These are phyloP conservation scores for Ustilago loliicola DNA, from an alignment of 1,284 basidiomycete species.

Conservation along the genomic window DNA sequence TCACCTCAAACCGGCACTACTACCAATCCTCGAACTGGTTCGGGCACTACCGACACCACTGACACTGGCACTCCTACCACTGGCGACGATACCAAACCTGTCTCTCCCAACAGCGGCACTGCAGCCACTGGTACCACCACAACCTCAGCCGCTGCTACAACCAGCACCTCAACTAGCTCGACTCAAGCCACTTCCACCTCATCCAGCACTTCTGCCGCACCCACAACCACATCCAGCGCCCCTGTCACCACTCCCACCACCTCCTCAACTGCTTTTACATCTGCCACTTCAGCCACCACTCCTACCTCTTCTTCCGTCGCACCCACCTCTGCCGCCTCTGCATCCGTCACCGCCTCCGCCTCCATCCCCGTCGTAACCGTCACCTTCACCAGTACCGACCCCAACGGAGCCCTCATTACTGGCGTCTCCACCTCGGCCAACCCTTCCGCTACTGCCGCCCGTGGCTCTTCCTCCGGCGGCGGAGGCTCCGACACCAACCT, in stretches of 20 bases:
- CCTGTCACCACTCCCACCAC: constrained; percentile 22
- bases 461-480: constrained; percentile 12
- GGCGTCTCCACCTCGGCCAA: constrained; percentile 32
- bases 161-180: constrained; percentile 16
- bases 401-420: constrained; percentile 34
- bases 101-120: constrained; percentile 4
- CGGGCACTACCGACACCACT: constrained; percentile 3
- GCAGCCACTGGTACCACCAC: constrained; percentile 1
- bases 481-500: constrained; percentile 45
- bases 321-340: constrained; percentile 17
- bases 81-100: background rate
- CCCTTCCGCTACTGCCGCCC: constrained; percentile 14
- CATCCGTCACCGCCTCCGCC: constrained; percentile 9
- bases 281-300: constrained; percentile 21
- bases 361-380: constrained; percentile 44
- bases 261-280: constrained; percentile 6
- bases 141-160: constrained; percentile 10
- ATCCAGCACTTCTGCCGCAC: constrained; percentile 25
- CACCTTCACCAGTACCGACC: constrained; percentile 35
- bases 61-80: constrained; percentile 10
- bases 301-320: constrained; percentile 16
- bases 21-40: background rate
- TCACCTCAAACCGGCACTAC: constrained; percentile 23
- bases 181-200: constrained; percentile 14
- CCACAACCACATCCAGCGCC: constrained; percentile 18